Evolutionary conservation across 2,329 filamentous ascomycete species (phyloP), one percentile per base, ranked within the genome.

Genomic region (Paraphoma sp.): DNA sequence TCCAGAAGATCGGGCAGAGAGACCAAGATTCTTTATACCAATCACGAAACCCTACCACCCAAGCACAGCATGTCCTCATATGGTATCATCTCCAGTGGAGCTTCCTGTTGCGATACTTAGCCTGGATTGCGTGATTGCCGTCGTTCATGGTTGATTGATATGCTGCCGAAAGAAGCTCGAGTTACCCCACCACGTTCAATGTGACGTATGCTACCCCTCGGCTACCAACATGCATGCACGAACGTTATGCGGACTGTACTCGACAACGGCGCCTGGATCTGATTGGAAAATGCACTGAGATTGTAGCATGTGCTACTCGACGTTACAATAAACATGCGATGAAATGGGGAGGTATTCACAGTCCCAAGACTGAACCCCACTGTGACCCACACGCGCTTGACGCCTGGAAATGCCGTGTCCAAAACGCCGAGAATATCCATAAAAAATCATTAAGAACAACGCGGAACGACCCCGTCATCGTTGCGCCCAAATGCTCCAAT

Each of bases 91-190:
- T 51, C 48, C 55, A 41, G 30, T 55, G 28, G 23, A 56, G 38
- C 51, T 58, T 52, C 54, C 59, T 65, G 63, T 70, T 67, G 64
- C 54, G 64, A 71, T 70, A 57, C 40, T 56, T 71, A 67, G 65
- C 55, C 53, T 40, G 40, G 56, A 73, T 73, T 67, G 69, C 70
- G 70, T 73, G 70, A 69, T 72, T 62, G 46, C 45, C 46, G 30
- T 47, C 40, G 46, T 45, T 50, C 41, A 49, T 57, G 49, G 54
- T 12, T 51, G 40, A 36, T 36, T 7, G 33, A 10, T 10, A 28
- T 42, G 29, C 11, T 51, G n/a, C 40, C 48, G 28, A 36, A 49
- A 29, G 17, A 12, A 49, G 47, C 30, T 40, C 33, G 33, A 18
- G 29, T 14, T 51, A 51, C 55, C 51, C 55, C 55, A 54, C 51